phyloP scores from a whole-genome alignment of 257 asterid genomes.

The Solanum neorickii region DNA sequence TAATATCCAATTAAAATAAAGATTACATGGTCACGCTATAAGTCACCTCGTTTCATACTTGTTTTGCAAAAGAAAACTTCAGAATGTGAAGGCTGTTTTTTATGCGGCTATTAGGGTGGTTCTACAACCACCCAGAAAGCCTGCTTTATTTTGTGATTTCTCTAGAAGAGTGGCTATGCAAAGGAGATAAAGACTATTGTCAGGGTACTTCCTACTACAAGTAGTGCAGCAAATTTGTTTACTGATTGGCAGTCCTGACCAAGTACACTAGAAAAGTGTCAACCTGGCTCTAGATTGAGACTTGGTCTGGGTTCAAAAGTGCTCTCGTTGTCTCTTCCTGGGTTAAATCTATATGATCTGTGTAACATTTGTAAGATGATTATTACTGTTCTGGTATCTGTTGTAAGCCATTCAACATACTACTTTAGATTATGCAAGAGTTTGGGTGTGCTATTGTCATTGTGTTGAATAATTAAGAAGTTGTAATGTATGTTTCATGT shows the following conservation, averaged over 20 bases:
- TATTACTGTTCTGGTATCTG: background rate
- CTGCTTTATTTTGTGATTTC: constrained; percentile 40
- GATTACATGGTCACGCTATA: background rate
- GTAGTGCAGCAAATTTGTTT: background rate
- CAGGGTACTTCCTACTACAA: background rate
- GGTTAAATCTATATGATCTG: background rate
- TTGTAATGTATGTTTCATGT: background rate
- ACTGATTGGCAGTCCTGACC: background rate
- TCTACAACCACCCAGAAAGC: constrained; percentile 55
- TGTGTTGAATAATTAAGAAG: background rate
- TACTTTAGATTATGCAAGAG: background rate
- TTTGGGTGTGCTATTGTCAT: background rate
- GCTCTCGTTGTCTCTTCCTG: background rate
- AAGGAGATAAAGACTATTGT: background rate
- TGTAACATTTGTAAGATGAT: background rate
- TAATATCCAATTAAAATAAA: background rate
- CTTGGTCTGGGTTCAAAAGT: background rate
- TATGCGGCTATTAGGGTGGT: constrained; percentile 75
- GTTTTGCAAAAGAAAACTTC: constrained; percentile 7
- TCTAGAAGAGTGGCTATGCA: background rate
- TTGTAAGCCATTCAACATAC: background rate
- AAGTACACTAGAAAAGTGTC: background rate
- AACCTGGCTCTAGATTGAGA: background rate
- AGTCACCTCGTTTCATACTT: background rate
- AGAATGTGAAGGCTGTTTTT: constrained; percentile 70